Conservation (phyloP, 2,329 filamentous ascomycete genomes). For the Penicillium sp. region DNA sequence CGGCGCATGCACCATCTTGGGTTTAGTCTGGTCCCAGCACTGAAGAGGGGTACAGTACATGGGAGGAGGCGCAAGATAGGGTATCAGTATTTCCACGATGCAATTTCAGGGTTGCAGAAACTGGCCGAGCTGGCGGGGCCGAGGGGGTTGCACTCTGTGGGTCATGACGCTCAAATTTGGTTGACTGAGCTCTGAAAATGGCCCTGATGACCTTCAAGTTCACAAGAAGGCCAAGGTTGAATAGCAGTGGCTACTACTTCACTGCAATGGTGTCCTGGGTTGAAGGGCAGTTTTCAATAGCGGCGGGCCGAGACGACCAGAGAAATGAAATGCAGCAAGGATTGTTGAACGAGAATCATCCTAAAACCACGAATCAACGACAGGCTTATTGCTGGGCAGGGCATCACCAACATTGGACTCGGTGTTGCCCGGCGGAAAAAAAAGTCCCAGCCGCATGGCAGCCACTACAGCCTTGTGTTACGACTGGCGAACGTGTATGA, state of each 20-base stretch:
- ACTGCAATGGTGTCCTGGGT: slow-evolving; percentile 15
- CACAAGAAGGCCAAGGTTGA: slow-evolving; percentile 7
- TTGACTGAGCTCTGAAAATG: neutral
- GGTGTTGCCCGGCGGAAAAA: slow-evolving; percentile 24
- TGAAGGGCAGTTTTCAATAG: slow-evolving; percentile 8
- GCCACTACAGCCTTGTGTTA: slow-evolving; percentile 31
- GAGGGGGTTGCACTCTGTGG: neutral
- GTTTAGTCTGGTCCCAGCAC: slow-evolving; percentile 10
- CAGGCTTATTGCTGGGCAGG: slow-evolving; percentile 6
- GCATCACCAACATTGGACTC: slow-evolving; percentile 9
- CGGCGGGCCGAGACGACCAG: neutral
- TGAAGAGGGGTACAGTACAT: slow-evolving; percentile 9
- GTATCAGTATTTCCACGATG: slow-evolving; percentile 9
- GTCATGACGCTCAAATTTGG: neutral
- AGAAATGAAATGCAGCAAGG: slow-evolving; percentile 4
- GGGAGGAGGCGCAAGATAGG: slow-evolving; percentile 2
- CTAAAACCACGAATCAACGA: slow-evolving; percentile 14
- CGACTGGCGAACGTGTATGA: slow-evolving; percentile 15
- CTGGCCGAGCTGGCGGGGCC: slow-evolving; percentile 17
- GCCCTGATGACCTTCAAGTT: neutral
- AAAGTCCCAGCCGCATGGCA: slow-evolving; percentile 35
- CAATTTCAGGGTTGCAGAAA: slow-evolving; percentile 25
- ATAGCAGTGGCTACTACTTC: neutral
- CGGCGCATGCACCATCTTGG: slow-evolving; percentile 15
- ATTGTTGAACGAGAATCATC: slow-evolving; percentile 11